phyloP scores from a whole-genome alignment of 148 eudicot species.

The Amaranthus cruentus region DNA sequence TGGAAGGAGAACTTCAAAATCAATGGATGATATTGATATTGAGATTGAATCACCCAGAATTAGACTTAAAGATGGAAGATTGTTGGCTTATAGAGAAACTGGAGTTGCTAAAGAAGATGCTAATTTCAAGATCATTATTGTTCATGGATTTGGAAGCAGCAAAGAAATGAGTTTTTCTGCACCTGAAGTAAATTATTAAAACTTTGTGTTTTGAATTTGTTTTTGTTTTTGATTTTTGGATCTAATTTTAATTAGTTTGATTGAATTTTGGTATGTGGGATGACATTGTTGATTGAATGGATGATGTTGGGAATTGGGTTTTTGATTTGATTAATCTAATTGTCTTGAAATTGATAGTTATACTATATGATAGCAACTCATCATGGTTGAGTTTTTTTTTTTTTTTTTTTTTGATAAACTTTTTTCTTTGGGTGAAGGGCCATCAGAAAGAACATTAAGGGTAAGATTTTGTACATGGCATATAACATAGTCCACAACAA shows the following conservation, averaged over 20 bases:
- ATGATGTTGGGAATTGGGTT: conserved; percentile 13
- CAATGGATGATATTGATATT: conserved; percentile 31
- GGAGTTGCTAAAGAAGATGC: conserved; percentile 63
- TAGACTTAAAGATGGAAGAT: conserved; percentile 71
- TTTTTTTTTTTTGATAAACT: neutral
- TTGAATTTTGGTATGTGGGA: neutral
- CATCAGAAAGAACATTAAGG: no score
- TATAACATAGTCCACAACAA: no score
- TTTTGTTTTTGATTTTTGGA: neutral
- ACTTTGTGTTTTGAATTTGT: neutral
- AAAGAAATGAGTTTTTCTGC: conserved; percentile 68
- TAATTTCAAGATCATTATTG: conserved; percentile 52
- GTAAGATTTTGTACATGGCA: no score
- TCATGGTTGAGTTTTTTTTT: neutral
- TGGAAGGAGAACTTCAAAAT: conserved; percentile 26
- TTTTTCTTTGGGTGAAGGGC: neutral
- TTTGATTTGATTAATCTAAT: neutral
- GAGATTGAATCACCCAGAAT: conserved; percentile 40
- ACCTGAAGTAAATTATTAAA: conserved; percentile 46
- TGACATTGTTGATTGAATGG: neutral
- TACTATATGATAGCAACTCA: neutral
- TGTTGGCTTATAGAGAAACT: conserved; percentile 67
- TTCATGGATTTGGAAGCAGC: conserved; percentile 77
- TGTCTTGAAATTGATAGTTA: neutral
- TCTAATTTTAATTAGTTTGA: conserved; percentile 5